Conservation (phyloP, 2,329 filamentous ascomycete species). For the Hirsutella minnesotensis region DNA sequence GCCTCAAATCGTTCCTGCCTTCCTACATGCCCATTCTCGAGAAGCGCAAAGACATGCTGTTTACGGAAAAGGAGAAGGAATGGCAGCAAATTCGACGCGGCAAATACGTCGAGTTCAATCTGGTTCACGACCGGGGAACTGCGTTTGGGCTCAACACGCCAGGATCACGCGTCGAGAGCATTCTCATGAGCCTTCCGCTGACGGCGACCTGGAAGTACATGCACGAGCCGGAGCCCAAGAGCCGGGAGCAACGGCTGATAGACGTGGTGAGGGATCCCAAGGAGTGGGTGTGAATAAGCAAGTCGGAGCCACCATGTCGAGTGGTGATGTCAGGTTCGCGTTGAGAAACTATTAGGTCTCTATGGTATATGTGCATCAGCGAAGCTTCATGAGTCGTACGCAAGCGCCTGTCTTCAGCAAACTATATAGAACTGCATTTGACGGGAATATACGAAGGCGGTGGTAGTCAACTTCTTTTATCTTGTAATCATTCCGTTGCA, state of each 20-base stretch:
- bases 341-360: background rate
- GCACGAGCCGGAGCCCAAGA: constrained; percentile 68
- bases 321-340: background rate
- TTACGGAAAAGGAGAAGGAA: constrained; percentile 72
- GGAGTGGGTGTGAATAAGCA: constrained; percentile 46
- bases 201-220: constrained; percentile 95
- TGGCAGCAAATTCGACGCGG: constrained; percentile 94
- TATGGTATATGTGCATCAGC: background rate
- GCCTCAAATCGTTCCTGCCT: constrained; percentile 76
- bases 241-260: constrained; percentile 67
- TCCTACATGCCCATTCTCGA: constrained; percentile 84
- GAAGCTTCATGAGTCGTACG: background rate
- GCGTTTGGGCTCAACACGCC: constrained; percentile 90
- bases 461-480: too few species aligned
- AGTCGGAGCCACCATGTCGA: background rate
- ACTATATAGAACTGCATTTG: background rate
- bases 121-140: constrained; percentile 92
- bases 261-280: constrained; percentile 55
- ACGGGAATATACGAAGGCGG: too few species aligned
- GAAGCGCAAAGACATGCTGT: constrained; percentile 84
- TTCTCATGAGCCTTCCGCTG: constrained; percentile 89
- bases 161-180: constrained; percentile 85
- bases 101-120: constrained; percentile 97
- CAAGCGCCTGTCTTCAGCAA: background rate
- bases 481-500: too few species aligned